A percentile compares a stretch with the other conserved stretches of the same genome.
phyloP scores from a whole-genome alignment of 2,329 filamentous ascomycete species.

The Botrytis tulipae region DNA sequence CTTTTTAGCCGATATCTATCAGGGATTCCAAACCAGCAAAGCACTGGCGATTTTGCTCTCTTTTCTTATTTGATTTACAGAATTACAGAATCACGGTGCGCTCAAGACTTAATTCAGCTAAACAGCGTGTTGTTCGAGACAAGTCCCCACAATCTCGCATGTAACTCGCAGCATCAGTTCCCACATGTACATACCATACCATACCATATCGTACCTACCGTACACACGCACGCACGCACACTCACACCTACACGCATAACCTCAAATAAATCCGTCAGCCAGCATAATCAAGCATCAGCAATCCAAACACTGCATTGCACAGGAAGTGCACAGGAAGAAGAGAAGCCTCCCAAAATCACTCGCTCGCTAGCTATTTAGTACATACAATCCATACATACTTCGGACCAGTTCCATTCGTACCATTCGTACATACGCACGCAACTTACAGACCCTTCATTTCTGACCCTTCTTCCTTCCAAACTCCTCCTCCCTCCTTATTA shows the following conservation, averaged over 20 bases:
- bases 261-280: conserved; percentile 3
- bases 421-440: background rate
- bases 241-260: background rate
- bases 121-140: conserved; percentile 18
- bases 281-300: conserved; percentile 13
- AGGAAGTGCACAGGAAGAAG: conserved; percentile 1
- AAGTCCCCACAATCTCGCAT: conserved; percentile 18
- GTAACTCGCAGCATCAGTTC: background rate
- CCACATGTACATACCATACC: conserved; percentile 5
- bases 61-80: conserved; percentile 6
- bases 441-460: conserved; percentile 1
- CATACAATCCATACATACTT: background rate
- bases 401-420: background rate
- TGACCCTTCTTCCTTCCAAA: background rate
- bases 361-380: background rate
- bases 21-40: conserved; percentile 13
- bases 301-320: conserved; percentile 1
- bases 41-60: background rate
- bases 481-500: background rate
- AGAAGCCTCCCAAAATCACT: background rate
- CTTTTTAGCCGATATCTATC: conserved; percentile 19
- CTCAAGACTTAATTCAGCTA: background rate
- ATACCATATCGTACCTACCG: background rate
- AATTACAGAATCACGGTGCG: background rate
- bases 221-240: background rate